These are phyloP conservation scores for Xylariaceae sp. DNA, from an alignment of 2,329 filamentous ascomycete genomes.

Conservation along the genomic window DNA sequence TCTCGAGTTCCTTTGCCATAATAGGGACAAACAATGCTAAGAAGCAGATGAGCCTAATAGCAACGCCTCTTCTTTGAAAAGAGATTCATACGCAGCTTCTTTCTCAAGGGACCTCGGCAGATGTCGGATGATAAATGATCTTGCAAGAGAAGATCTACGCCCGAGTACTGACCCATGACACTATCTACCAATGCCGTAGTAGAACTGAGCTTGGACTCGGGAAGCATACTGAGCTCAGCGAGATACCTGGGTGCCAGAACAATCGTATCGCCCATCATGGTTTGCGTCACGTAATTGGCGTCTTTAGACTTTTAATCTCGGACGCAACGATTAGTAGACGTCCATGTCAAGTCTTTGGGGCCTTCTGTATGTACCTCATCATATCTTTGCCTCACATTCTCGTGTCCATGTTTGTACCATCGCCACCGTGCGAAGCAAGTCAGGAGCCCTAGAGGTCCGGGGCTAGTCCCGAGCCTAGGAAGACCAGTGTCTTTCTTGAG, in stretches of 20 bases:
- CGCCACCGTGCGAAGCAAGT: slow-evolving; percentile 2
- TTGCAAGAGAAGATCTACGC: slow-evolving; percentile 1
- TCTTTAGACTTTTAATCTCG: slow-evolving; percentile 1
- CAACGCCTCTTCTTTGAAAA: too few species aligned
- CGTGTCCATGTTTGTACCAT: slow-evolving; percentile 3
- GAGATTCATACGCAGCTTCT: background rate
- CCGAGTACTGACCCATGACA: slow-evolving; percentile 1
- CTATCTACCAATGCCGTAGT: slow-evolving; percentile 1
- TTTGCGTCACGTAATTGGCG: slow-evolving; percentile 1
- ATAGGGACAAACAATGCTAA: too few species aligned
- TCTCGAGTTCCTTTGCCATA: too few species aligned
- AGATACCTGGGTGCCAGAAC: slow-evolving; percentile 1
- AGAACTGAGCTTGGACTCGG: slow-evolving; percentile 3
- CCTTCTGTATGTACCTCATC: background rate
- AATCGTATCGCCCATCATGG: slow-evolving; percentile 2
- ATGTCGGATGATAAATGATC: slow-evolving; percentile 2
- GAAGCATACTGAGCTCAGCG: slow-evolving; percentile 3
- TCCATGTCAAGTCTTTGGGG: too few species aligned
- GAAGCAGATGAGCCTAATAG: too few species aligned
- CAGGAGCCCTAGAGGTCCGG: too few species aligned
- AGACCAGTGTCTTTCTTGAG: too few species aligned
- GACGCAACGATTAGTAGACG: too few species aligned
- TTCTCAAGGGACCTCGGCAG: slow-evolving; percentile 2
- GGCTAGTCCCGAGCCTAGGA: too few species aligned
- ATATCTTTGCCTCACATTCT: slow-evolving; percentile 1